Base-by-base conservation (phyloP, 805 yeast species). In the Tetrapisispora arboricola region DNA sequence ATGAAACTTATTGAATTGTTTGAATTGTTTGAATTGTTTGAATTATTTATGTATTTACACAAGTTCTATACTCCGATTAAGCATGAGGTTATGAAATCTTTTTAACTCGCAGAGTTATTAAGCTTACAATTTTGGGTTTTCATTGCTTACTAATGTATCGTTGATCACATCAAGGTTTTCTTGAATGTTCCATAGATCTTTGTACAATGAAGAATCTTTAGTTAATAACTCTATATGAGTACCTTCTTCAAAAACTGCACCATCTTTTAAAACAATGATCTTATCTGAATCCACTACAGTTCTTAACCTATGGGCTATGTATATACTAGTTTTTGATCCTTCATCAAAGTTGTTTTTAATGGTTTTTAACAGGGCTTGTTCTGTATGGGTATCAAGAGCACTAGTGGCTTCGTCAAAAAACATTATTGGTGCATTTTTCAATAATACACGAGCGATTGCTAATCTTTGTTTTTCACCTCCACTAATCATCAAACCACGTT, bases 401-500 rank as follows among this genome's bases (percentile, higher is more conserved):
- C 94, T 81, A 0, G 98, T 85, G 2, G 98, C 97, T 57, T 92
- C 98, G 57, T 92, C 98, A 50, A 92, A 88, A 60, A 92, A 90
- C 42, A 94, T 83, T 37, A 92, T 85, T 21, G 92, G 90, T 0
- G 96, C 77, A 47, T 76, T 71, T 61, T 92, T 92, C 50, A 92
- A 64, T 33, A 92, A 61, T n/a, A 92, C 75, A 48, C 98, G 72
- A 1, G 96, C 92, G 49, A 92, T 86, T 0, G 98, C 97, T 32
- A 92, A 68, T 47, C 98, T 68, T 63, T 92, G 98, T 59, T 92
- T 88, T 60, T 92, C 98, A 45, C 98, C 98, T n/a, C 98, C 98
- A 20, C 96, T 86, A 36, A 92, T 88, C 98, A 92, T 92, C 73
- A 92, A 72, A n/a, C 98, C 98, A 56, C 94, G 70, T 61, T 92